Percentiles rank a stretch among this genome's conserved stretches.
phyloP scores from a whole-genome alignment of 2,329 filamentous ascomycete genomes.

The Aspergillus fumigatiaffinis region DNA sequence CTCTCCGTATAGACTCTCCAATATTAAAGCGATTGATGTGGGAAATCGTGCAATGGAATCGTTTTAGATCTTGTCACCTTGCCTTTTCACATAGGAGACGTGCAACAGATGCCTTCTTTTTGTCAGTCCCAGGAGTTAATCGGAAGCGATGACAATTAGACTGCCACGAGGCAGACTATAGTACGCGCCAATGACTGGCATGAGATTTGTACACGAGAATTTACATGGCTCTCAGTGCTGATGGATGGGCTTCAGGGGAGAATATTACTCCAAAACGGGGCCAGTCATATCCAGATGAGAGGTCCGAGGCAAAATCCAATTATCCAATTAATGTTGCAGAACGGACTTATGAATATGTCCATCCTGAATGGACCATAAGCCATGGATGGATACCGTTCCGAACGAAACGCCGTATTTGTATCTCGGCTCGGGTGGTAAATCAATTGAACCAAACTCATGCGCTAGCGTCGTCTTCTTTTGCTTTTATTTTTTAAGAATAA shows the following conservation, averaged over 20 bases:
- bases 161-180: neutral
- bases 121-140: no score
- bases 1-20: no score
- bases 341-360: neutral
- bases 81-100: no score
- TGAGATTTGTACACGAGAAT: neutral
- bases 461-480: slow-evolving; percentile 9
- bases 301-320: neutral
- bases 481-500: slow-evolving; percentile 8
- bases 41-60: no score
- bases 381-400: slow-evolving; percentile 8
- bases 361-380: neutral
- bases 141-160: no score
- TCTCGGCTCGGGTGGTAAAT: neutral
- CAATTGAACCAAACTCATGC: neutral
- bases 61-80: no score
- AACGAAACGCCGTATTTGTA: slow-evolving; percentile 5
- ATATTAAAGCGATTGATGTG: no score
- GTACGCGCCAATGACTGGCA: no score
- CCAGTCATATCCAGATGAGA: slow-evolving; percentile 1
- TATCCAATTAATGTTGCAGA: neutral
- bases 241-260: neutral
- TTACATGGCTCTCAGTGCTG: neutral
- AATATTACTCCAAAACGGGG: slow-evolving; percentile 1
- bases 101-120: no score